phyloP scores from a whole-genome alignment of 768 basidiomycete species.

The Coprinopsis marcescibilis region DNA sequence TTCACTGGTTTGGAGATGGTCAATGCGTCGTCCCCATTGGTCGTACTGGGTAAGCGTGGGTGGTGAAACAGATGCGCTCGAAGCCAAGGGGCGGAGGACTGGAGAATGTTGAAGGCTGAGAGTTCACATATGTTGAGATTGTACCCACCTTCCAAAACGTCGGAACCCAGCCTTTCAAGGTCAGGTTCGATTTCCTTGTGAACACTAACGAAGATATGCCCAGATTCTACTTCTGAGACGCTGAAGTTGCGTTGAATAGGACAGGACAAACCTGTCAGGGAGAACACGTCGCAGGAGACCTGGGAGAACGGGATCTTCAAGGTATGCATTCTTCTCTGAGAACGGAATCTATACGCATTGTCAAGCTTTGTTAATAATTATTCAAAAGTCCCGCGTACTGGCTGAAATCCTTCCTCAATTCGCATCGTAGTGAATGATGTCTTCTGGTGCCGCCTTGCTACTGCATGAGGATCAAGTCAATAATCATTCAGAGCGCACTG shows the following conservation, averaged over 20 bases:
- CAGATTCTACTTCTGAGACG: neutral
- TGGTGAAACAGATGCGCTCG: constrained; percentile 35
- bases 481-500: too few relatives aligned
- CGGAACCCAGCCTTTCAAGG: constrained; percentile 51
- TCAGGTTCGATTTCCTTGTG: constrained; percentile 51
- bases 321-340: constrained; percentile 54
- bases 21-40: constrained; percentile 66
- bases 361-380: neutral
- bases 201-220: constrained; percentile 25
- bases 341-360: constrained; percentile 38
- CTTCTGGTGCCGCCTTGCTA: too few relatives aligned
- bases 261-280: constrained; percentile 29
- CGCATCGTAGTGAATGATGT: constrained; percentile 53
- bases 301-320: constrained; percentile 57
- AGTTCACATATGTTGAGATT: neutral
- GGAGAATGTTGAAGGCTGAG: neutral
- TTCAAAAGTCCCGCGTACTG: constrained; percentile 26
- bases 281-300: constrained; percentile 51
- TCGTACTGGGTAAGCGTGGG: constrained; percentile 64
- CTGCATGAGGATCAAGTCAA: too few relatives aligned
- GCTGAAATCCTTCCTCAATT: constrained; percentile 63
- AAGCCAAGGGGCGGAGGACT: constrained; percentile 41
- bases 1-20: constrained; percentile 63
- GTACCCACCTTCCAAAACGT: constrained; percentile 46
- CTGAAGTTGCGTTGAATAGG: neutral